phyloP scores from a whole-genome alignment of 2,329 filamentous ascomycete genomes.

The Conoideocrella luteorostrata region DNA sequence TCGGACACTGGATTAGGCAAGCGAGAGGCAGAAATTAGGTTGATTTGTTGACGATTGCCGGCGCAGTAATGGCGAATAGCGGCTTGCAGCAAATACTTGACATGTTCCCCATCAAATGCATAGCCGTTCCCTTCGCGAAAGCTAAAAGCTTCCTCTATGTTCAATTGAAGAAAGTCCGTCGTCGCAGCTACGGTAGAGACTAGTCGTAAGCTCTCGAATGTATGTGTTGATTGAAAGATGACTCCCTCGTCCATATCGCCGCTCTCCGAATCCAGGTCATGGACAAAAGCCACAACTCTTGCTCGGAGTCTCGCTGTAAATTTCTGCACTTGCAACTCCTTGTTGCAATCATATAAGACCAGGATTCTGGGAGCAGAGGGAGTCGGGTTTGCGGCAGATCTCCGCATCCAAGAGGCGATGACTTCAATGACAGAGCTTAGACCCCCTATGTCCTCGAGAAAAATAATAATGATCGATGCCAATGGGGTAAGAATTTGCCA shows the following conservation, averaged over 20 bases:
- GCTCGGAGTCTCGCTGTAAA: not conserved
- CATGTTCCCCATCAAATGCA: not conserved
- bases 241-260: not conserved
- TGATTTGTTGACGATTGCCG: not conserved
- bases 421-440: not conserved
- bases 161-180: not conserved
- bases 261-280: not conserved
- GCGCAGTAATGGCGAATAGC: not conserved
- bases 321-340: not conserved
- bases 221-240: not conserved
- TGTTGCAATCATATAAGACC: not conserved
- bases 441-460: not conserved
- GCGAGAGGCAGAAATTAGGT: not conserved
- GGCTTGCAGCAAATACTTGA: not conserved
- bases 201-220: not conserved
- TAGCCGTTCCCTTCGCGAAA: not conserved
- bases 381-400: not conserved
- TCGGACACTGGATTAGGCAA: not conserved
- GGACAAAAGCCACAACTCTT: not conserved
- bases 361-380: not conserved
- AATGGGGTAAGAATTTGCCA: not conserved
- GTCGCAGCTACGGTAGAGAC: not conserved
- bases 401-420: not conserved
- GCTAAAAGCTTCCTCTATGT: not conserved
- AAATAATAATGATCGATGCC: not conserved